Evolutionary conservation across 1,284 basidiomycete species (phyloP).

Genomic region (Moesziomyces sp.): DNA sequence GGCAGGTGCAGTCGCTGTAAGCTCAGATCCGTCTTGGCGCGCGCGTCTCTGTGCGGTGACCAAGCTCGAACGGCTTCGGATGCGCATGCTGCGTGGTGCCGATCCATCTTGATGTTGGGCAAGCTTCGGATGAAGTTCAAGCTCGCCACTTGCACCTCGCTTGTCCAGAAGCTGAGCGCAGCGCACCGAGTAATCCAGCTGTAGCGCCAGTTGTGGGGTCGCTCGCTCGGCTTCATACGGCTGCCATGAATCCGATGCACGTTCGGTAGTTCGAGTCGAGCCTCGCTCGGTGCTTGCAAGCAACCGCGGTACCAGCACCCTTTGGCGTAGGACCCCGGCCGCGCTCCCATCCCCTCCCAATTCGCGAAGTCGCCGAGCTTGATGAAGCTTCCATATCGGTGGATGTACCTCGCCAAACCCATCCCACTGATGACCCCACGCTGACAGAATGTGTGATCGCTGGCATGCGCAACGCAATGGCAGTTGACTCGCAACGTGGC

Average conservation of each 20-base stretch:
- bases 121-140: neutral
- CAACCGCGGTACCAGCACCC: neutral
- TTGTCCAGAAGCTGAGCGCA: neutral
- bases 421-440: neutral
- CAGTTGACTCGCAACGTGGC: conserved; percentile 1
- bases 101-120: neutral
- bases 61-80: neutral
- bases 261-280: neutral
- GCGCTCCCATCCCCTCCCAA: too few relatives aligned
- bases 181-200: too few relatives aligned
- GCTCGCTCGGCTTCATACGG: neutral
- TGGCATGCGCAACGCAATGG: neutral
- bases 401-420: neutral
- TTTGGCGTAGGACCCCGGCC: too few relatives aligned
- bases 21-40: too few relatives aligned
- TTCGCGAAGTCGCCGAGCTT: neutral
- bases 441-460: too few relatives aligned
- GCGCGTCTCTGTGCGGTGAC: too few relatives aligned
- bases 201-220: neutral
- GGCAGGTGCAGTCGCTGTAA: neutral
- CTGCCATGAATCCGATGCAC: neutral
- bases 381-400: neutral
- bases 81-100: neutral
- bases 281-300: neutral
- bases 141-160: neutral